Conservation (phyloP, 2,329 filamentous ascomycete species). For the Pseudocercospora crystallina region DNA sequence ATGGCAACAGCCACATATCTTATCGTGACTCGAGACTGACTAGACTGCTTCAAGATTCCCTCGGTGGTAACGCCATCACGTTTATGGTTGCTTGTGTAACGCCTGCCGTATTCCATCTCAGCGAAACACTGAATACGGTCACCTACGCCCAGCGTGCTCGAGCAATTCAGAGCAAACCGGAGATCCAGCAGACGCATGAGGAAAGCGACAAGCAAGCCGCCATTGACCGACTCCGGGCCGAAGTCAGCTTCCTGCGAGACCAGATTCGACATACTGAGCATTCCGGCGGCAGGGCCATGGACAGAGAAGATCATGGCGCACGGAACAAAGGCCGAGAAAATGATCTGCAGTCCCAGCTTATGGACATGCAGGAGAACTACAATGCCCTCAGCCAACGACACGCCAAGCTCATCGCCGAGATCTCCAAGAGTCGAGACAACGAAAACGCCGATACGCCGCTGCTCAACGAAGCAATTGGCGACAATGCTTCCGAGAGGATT, state of each 20-base stretch:
- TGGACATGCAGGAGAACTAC: conserved; percentile 95
- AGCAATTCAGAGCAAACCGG: conserved; percentile 94
- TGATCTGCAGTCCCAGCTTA: conserved; percentile 88
- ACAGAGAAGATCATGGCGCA: conserved; percentile 66
- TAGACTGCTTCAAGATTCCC: conserved; percentile 88
- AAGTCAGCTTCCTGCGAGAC: conserved; percentile 89
- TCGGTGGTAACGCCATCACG: conserved; percentile 95
- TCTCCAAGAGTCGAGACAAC: conserved; percentile 79
- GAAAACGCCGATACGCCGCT: conserved; percentile 56
- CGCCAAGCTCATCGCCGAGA: conserved; percentile 90
- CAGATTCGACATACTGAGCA: conserved; percentile 85
- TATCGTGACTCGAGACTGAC: conserved; percentile 98
- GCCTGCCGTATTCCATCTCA: conserved; percentile 93
- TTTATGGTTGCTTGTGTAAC: conserved; percentile 99
- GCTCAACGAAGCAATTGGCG: conserved; percentile 65
- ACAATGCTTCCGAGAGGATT: conserved; percentile 79
- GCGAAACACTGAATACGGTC: conserved; percentile 95
- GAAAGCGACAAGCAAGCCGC: conserved; percentile 91
- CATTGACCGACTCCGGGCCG: conserved; percentile 89
- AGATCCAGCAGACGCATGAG: conserved; percentile 85
- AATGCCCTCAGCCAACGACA: conserved; percentile 86
- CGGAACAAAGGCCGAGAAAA: conserved; percentile 62
- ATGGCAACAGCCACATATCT: conserved; percentile 85
- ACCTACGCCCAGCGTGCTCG: conserved; percentile 93
- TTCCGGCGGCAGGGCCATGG: conserved; percentile 59